Conservation (phyloP, 2,329 filamentous ascomycete genomes). For the Nannizzia gypsea region DNA sequence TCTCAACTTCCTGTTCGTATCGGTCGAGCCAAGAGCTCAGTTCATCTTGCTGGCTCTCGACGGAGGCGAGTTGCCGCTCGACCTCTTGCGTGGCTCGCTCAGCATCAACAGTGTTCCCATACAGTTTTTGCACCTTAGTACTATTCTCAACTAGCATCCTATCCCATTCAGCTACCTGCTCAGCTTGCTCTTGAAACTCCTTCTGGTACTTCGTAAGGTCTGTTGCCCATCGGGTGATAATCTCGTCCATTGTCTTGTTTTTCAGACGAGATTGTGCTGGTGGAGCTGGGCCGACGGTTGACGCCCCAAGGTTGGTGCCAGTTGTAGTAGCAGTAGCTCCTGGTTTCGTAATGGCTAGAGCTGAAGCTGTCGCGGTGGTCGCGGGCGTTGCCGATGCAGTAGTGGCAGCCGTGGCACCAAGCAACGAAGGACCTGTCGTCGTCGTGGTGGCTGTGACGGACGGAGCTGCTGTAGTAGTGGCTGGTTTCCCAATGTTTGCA, state of each 20-base stretch:
- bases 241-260: slow-evolving; percentile 99
- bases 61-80: slow-evolving; percentile 75
- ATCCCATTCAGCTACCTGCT: slow-evolving; percentile 82
- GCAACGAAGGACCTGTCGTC: slow-evolving; percentile 7
- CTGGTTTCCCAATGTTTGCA: slow-evolving; percentile 18
- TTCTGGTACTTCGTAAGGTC: slow-evolving; percentile 94
- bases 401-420: slow-evolving; percentile 15
- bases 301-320: slow-evolving; percentile 48
- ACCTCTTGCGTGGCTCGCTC: slow-evolving; percentile 88
- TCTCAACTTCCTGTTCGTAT: slow-evolving; percentile 84
- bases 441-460: slow-evolving; percentile 22
- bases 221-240: slow-evolving; percentile 91
- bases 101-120: slow-evolving; percentile 82
- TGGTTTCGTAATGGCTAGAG: slow-evolving; percentile 24
- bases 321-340: slow-evolving; percentile 21
- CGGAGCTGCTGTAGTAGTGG: slow-evolving; percentile 17
- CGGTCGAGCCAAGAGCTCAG: slow-evolving; percentile 76
- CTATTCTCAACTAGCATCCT: slow-evolving; percentile 84
- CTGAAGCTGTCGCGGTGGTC: slow-evolving; percentile 18
- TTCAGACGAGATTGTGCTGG: slow-evolving; percentile 75
- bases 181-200: slow-evolving; percentile 83
- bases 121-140: slow-evolving; percentile 88
- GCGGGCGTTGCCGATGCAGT: slow-evolving; percentile 20
- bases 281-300: slow-evolving; percentile 68
- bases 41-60: slow-evolving; percentile 89